Percentiles rank a stretch among this genome's conserved stretches.
phyloP scores from a whole-genome alignment of 225 moss, liverwort and hornwort genomes.

The Physcomitrellopsis africana region DNA sequence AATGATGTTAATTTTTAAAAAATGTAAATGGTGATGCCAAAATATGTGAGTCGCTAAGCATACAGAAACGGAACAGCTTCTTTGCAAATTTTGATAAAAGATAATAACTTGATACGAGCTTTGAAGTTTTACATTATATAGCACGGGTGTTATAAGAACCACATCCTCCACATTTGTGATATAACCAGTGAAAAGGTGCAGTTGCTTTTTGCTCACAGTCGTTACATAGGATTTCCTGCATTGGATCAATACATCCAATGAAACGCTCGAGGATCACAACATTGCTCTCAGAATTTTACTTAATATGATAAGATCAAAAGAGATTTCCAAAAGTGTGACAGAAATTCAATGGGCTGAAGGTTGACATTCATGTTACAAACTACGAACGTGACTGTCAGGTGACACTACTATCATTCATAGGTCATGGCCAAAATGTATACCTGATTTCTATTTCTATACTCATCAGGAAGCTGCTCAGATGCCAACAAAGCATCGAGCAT shows the following conservation, averaged over 20 bases:
- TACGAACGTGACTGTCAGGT: slow-evolving; percentile 2
- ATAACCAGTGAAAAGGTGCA: slow-evolving; percentile 96
- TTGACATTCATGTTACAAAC: neutral
- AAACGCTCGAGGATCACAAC: neutral
- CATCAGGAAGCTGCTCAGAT: slow-evolving; percentile 91
- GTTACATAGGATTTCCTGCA: slow-evolving; percentile 92
- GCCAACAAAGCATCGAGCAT: slow-evolving; percentile 97
- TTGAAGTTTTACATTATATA: slow-evolving; percentile 45
- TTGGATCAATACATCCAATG: neutral
- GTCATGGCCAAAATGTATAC: slow-evolving; percentile 36
- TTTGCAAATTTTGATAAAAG: neutral
- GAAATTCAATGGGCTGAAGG: neutral
- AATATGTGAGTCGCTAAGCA: neutral
- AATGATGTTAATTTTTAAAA: neutral
- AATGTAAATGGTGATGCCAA: neutral
- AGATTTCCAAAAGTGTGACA: too few species aligned
- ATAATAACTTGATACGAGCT: neutral
- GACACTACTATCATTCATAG: neutral
- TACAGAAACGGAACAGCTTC: slow-evolving; percentile 6
- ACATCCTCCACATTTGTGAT: slow-evolving; percentile 87
- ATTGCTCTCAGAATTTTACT: neutral
- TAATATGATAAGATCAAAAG: neutral
- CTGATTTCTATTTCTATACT: slow-evolving; percentile 88
- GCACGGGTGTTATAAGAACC: slow-evolving; percentile 93
- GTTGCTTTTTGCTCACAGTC: slow-evolving; percentile 88